Base-by-base conservation (phyloP, 2,329 filamentous ascomycete species). In the Pseudogymnoascus sp. region DNA sequence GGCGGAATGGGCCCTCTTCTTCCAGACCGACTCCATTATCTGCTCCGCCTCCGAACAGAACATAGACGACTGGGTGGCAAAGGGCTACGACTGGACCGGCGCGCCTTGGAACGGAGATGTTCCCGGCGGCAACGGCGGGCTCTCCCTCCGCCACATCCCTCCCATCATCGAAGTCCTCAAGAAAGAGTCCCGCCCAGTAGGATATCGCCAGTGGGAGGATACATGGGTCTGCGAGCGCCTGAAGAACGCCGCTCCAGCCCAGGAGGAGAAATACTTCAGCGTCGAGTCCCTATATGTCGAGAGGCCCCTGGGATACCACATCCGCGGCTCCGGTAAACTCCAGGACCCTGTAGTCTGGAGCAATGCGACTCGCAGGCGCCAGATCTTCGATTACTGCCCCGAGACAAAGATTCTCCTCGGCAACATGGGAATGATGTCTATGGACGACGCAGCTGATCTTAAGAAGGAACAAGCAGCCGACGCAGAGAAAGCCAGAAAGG, bases 231-330 rank as follows among this genome's bases (percentile, higher is more conserved):
- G 60, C 34, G 51, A 64, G 23, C 60, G 61, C 23, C 60, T 66
- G 14, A 61, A 61, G n/a, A 61, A 69, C 59, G 59, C 59, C 12
- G 59, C 59, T 16, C 59, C 59, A 1, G 34, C 59, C 0, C 7
- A 21, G 34, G 59, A 61, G 34, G 59, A 61, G 59, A 6, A 40
- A 6, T 11, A 61, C 34, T 62, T 62, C 26, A 54, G 37, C 18
- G 61, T 62, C 62, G 72, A 77, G n/a, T 80, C 80, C 12, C 79
- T 78, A 68, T 83, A 83, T 69, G 72, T 45, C 2, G 61, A 62
- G 40, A 77, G 83, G 69, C 82, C 83, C 12, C 82, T 85, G 82
- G 83, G 83, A 47, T 85, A 83, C 70, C 82, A 85, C 69, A 81
- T 80, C 1, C 81, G 81, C 21, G 78, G 78, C 6, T 78, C 77